Base-by-base conservation (phyloP, 2,329 filamentous ascomycete species). In the Cadophora malorum region DNA sequence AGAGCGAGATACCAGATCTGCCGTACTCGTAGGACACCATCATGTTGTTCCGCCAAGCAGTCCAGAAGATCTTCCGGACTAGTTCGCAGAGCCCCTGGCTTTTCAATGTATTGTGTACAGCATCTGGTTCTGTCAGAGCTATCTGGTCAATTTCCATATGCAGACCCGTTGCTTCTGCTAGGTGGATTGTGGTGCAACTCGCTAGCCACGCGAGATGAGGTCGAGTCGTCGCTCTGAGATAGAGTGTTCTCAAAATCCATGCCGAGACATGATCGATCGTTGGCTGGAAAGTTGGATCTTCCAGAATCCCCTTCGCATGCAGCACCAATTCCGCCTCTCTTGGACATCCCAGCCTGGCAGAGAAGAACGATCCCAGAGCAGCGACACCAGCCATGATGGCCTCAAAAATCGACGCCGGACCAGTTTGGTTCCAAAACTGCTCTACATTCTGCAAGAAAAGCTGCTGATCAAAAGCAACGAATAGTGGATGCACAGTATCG, bases 1-100 rank as follows among this genome's bases (percentile, higher is more conserved):
- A 73, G 4, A 78, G 67, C 9, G 73, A 64, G 28, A 77, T 71
- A 14, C 73, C 70, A 14, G 77, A 78, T 31, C 77, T 71, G 10
- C 77, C 78, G 66, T 78, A 78, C 49, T 79, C 78, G 45, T 78
- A 78, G 10, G 76, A 75, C 21, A 79, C 74, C 55, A 79, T 69
- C 3, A 72, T 63, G 64, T 79, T 77, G 14, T 76, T 66, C 53
- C 72, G 72, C 64, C 74, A 75, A 4, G 77, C 77, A 5, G 74
- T 72, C 69, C 74, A 75, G 52, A 76, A 76, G 0, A 75, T 74
- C 3, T 74, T 71, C n/a, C 74, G 71, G 0, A 71, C 68, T 19
- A 69, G 69, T 38, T 77, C 73, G 9, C 68, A 67, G 14, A 53
- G 64, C 60, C 6, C 66, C 31, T 64, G 28, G 28, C 70, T 65